phyloP scores from a whole-genome alignment of 768 basidiomycete genomes.

The Tephrocybe sp. region DNA sequence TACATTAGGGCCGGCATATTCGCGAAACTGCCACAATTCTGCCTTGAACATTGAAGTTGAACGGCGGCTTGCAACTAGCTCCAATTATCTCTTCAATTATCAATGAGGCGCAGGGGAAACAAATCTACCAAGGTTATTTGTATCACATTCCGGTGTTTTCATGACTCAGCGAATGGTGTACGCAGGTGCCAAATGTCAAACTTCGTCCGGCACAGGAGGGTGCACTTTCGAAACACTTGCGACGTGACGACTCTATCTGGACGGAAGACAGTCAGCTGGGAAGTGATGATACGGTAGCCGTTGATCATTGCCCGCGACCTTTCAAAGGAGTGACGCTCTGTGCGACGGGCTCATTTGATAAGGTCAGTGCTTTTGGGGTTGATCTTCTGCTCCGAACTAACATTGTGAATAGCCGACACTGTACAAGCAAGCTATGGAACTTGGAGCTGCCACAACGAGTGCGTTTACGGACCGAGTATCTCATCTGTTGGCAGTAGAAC shows the following conservation, averaged over 20 bases:
- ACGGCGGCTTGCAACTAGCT: neutral
- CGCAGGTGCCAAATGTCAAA: conserved; percentile 80
- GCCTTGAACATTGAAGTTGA: neutral
- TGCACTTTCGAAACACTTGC: conserved; percentile 27
- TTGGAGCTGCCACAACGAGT: conserved; percentile 68
- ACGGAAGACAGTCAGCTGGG: conserved; percentile 50
- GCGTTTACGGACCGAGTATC: conserved; percentile 88
- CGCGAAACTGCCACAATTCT: conserved; percentile 10
- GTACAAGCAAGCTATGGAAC: conserved; percentile 75
- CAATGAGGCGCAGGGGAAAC: conserved; percentile 56
- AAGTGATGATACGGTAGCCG: conserved; percentile 43
- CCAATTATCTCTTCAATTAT: neutral
- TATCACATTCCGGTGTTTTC: neutral
- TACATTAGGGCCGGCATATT: conserved; percentile 19
- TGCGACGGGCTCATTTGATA: conserved; percentile 78
- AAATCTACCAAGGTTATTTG: conserved; percentile 58
- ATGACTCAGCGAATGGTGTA: neutral
- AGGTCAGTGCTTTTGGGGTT: conserved; percentile 44
- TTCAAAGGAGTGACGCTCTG: conserved; percentile 67
- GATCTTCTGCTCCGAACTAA: neutral
- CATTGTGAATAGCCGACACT: conserved; percentile 51
- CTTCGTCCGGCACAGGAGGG: conserved; percentile 62
- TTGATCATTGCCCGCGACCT: conserved; percentile 61
- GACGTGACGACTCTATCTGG: conserved; percentile 32
- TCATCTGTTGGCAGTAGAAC: conserved; percentile 79